Percentiles rank a stretch among this genome's conserved stretches.
Evolutionary conservation across 306 rosid species (phyloP).

Genomic region (Gillenia trifoliata): DNA sequence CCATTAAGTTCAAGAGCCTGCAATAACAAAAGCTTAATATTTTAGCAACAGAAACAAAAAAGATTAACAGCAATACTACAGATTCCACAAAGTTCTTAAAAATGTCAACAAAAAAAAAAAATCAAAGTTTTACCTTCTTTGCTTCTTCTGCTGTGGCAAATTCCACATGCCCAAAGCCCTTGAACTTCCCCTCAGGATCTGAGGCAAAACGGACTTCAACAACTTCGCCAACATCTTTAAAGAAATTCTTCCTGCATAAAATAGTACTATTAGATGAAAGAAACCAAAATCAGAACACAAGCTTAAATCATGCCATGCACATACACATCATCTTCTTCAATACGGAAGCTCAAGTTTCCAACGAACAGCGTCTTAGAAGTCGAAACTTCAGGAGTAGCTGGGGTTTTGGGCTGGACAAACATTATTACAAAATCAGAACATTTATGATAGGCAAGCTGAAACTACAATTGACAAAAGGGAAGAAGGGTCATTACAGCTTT

Average conservation of each 20-base stretch:
- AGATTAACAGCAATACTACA: neutral
- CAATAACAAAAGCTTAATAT: neutral
- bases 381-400: conserved; percentile 38
- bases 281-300: neutral
- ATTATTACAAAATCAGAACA: neutral
- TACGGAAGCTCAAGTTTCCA: conserved; percentile 59
- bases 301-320: conserved; percentile 1
- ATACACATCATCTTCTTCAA: conserved; percentile 58
- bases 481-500: conserved; percentile 33
- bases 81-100: no score
- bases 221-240: conserved; percentile 58
- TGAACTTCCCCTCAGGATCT: conserved; percentile 43
- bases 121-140: conserved; percentile 28
- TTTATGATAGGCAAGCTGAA: neutral
- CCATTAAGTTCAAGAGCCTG: conserved; percentile 72
- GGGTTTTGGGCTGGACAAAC: conserved; percentile 59
- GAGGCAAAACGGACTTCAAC: conserved; percentile 62
- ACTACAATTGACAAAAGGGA: neutral
- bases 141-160: conserved; percentile 63
- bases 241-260: conserved; percentile 56
- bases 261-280: conserved; percentile 4
- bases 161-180: conserved; percentile 86
- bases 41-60: neutral
- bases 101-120: neutral
- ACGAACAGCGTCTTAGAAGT: conserved; percentile 58